phyloP scores from a whole-genome alignment of 1,284 basidiomycete genomes.

The Ceratobasidium sp. region DNA sequence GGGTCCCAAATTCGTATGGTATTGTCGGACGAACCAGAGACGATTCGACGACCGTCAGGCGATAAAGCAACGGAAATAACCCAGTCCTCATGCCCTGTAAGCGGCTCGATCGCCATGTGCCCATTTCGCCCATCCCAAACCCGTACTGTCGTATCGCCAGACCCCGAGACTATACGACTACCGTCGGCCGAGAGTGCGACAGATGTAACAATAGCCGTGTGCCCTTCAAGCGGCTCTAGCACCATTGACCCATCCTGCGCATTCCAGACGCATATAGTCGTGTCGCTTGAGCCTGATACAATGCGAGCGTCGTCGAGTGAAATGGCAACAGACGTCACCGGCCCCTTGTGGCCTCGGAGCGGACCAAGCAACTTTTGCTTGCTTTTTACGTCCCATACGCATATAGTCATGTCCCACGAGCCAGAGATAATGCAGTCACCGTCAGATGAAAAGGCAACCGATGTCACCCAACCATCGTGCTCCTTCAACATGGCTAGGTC shows the following conservation, averaged over 20 bases:
- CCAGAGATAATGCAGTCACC: conserved; percentile 21
- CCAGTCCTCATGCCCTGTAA: not conserved
- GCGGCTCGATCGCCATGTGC: too few relatives aligned
- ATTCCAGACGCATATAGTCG: conserved; percentile 32
- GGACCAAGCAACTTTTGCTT: not conserved
- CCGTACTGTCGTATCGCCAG: not conserved
- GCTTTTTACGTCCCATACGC: conserved; percentile 22
- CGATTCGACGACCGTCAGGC: conserved; percentile 11
- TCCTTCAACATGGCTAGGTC: not conserved
- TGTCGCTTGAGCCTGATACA: conserved; percentile 26
- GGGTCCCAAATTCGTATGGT: conserved; percentile 29
- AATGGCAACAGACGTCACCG: conserved; percentile 17
- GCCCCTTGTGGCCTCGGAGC: conserved; percentile 1
- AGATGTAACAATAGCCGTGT: not conserved
- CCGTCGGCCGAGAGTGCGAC: conserved; percentile 12
- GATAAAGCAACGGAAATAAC: not conserved
- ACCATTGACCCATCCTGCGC: not conserved
- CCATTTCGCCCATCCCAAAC: conserved; percentile 20
- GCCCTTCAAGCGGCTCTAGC: not conserved
- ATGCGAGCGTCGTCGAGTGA: conserved; percentile 21
- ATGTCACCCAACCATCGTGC: not conserved
- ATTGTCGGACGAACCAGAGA: conserved; percentile 25
- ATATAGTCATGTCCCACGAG: conserved; percentile 19
- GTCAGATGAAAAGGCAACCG: conserved; percentile 12
- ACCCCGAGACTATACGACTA: not conserved